Conservation (phyloP, 768 basidiomycete species). For the Kockovaella imperatae region DNA sequence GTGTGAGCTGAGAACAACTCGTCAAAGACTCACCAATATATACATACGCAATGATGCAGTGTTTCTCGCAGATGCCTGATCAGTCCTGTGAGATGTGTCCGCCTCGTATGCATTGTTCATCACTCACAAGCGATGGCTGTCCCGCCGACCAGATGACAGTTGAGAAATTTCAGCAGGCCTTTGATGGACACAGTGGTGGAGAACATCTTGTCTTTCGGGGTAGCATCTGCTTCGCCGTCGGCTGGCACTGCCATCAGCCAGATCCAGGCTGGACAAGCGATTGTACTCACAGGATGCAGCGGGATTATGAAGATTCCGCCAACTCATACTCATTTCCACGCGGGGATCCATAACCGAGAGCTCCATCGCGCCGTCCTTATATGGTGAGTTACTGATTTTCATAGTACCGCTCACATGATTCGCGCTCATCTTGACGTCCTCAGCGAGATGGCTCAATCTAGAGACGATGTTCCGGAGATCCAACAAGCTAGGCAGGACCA, state of each 20-base stretch:
- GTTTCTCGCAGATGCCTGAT: conserved; percentile 40
- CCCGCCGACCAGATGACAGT: conserved; percentile 34
- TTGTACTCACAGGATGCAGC: conserved; percentile 21
- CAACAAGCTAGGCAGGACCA: conserved; percentile 33
- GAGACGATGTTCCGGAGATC: conserved; percentile 37
- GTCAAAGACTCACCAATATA: conserved; percentile 39
- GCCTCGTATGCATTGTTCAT: neutral
- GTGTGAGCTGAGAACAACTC: neutral
- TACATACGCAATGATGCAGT: conserved; percentile 43
- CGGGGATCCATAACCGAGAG: conserved; percentile 19
- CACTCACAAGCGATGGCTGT: conserved; percentile 36
- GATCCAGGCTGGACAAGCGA: neutral
- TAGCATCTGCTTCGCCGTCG: conserved; percentile 16
- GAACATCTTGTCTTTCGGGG: conserved; percentile 30
- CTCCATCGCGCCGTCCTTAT: conserved; percentile 38
- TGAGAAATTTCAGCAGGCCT: conserved; percentile 39
- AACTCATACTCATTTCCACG: conserved; percentile 34
- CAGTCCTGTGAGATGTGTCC: neutral
- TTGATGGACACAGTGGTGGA: conserved; percentile 31
- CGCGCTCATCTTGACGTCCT: conserved; percentile 35
- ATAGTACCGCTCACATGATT: conserved; percentile 32
- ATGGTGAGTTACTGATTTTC: neutral
- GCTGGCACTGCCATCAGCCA: conserved; percentile 3
- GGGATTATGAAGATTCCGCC: conserved; percentile 36
- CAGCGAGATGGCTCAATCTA: conserved; percentile 32